These are phyloP conservation scores for Phytophthora vignae DNA, from an alignment of 352 stramenopile species.

Conservation along the genomic window DNA sequence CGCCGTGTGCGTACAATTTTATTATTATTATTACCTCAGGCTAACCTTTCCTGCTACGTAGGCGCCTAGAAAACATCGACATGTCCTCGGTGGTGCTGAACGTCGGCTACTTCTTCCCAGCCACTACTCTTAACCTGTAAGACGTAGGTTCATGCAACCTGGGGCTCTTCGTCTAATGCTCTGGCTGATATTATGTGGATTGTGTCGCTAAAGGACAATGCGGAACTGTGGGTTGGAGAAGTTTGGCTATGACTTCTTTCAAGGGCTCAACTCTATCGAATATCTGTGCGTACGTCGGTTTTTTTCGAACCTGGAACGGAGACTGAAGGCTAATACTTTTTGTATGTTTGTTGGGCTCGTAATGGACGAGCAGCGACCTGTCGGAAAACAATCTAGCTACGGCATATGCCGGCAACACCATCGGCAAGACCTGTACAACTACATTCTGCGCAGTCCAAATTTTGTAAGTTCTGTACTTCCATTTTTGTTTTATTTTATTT, in stretches of 20 bases:
- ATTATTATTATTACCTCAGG: not conserved
- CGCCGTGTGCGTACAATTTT: conserved; percentile 26
- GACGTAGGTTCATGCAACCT: not conserved
- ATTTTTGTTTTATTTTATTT: not conserved
- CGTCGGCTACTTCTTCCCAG: conserved; percentile 32
- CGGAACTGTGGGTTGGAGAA: conserved; percentile 49
- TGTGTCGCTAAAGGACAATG: conserved; percentile 34
- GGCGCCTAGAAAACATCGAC: conserved; percentile 42
- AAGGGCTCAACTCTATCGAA: conserved; percentile 28
- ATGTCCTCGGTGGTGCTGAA: conserved; percentile 34
- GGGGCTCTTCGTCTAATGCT: not conserved
- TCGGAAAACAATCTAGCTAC: conserved; percentile 45
- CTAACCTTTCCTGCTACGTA: conserved; percentile 14
- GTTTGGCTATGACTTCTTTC: conserved; percentile 45
- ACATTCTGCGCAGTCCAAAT: conserved; percentile 39
- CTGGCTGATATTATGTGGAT: not conserved
- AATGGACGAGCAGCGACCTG: conserved; percentile 39
- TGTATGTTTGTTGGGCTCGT: not conserved
- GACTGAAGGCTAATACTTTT: not conserved
- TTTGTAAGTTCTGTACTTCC: conserved; percentile 31
- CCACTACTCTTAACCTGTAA: conserved; percentile 39
- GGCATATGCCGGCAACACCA: conserved; percentile 41
- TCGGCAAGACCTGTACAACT: conserved; percentile 33
- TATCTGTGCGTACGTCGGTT: conserved; percentile 37
- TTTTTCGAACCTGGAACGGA: not conserved